Evolutionary conservation across 2,329 filamentous ascomycete species (phyloP).

Genomic region (Cladosporium sp.): DNA sequence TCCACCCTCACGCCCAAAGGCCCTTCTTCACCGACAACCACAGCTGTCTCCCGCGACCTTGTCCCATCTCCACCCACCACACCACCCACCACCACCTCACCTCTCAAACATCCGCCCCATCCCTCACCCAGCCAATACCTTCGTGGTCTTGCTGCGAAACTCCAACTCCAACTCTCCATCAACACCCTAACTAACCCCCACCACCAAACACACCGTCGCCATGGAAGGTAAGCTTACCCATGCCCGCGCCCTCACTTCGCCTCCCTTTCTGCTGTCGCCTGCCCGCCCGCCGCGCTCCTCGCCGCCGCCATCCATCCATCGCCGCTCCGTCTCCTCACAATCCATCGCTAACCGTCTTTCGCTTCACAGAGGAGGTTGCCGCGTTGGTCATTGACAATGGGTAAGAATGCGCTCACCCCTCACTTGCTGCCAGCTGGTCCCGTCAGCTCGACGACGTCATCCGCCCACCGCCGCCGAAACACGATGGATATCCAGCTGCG

Average conservation of each 20-base stretch:
- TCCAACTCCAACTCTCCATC: background rate
- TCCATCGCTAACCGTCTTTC: slow-evolving; percentile 1
- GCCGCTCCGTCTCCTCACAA: background rate
- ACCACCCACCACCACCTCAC: background rate
- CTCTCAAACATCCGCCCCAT: background rate
- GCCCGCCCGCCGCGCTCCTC: slow-evolving; percentile 1
- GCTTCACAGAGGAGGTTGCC: slow-evolving; percentile 88
- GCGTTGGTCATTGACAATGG: slow-evolving; percentile 99
- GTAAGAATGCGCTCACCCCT: slow-evolving; percentile 58
- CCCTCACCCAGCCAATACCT: background rate
- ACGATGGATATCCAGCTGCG: no score
- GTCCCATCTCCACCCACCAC: background rate
- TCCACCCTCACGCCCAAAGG: slow-evolving; percentile 4
- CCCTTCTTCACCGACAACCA: slow-evolving; percentile 1
- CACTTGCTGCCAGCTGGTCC: slow-evolving; percentile 33
- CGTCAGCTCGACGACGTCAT: slow-evolving; percentile 33
- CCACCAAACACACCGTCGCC: slow-evolving; percentile 16
- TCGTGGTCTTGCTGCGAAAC: background rate
- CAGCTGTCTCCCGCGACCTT: background rate
- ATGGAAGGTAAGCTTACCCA: slow-evolving; percentile 24
- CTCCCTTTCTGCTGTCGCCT: slow-evolving; percentile 4
- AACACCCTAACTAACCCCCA: background rate
- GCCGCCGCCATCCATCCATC: slow-evolving; percentile 7
- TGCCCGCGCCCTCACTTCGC: background rate
- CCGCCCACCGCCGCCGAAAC: slow-evolving; percentile 19